Base-by-base conservation (phyloP, 441 rosid species). In the Pelargonium citronellum region DNA sequence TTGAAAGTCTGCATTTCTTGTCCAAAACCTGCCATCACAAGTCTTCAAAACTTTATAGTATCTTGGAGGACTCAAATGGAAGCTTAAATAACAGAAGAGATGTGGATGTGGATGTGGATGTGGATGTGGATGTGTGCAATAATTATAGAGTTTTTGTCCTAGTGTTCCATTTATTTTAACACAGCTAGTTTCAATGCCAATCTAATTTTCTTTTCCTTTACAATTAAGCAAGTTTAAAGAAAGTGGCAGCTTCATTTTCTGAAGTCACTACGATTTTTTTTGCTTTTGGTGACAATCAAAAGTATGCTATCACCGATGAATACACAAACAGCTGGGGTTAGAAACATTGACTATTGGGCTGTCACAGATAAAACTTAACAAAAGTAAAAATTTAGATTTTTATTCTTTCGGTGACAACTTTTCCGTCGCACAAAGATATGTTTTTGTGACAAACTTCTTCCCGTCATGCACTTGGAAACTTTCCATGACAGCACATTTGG, bases 41-140 rank as follows among this genome's bases (percentile, higher is more conserved):
- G 63, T 57, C 27, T 19, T 57, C 20, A 27, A 27, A 20, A 20
- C 63, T 57, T 57, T 57, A 57, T 57, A 57, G 30, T 17, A 10
- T 27, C 63, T 57, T 57, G 63, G 63, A 57, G 63, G 63, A 57
- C 63, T 57, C 63, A 17, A 57, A 57, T 57, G 63, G 63, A 19
- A 27, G 63, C 12, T 57, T 57, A 57, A 57, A 57, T 57, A 57
- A 57, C 19, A 30, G 30, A 57, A 17, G 11, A 15, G 61, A 4
- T n/a, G 61, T 16, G 47, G n/a, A 22, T 55, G 61, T 3, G 22
- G 15, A 7, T 16, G 61, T 22, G 37, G 37, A 30, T 30, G 37
- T 30, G 24, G 24, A 22, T 22, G 24, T 22, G 37, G 37, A 30
- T 30, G 4, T 30, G 37, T 30, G 37, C 37, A 30, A 30, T 30